Percentiles rank a stretch among this genome's conserved stretches.
Evolutionary conservation across 2,329 filamentous ascomycete species (phyloP).

Genomic region (Clonostachys rosea): DNA sequence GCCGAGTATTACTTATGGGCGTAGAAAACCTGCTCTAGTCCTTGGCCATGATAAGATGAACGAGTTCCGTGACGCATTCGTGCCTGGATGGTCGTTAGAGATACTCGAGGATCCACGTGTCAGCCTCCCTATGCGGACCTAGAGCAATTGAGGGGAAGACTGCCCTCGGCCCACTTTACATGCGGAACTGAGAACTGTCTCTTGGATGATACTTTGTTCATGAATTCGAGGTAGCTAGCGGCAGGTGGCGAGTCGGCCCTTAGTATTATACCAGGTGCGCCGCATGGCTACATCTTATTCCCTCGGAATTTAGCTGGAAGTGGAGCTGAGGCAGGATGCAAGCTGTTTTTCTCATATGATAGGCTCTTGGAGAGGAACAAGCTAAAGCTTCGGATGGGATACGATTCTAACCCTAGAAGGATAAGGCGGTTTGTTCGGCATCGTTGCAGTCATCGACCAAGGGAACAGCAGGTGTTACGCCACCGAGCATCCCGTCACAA

Average conservation of each 20-base stretch:
- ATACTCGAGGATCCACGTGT: neutral
- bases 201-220: slow-evolving; percentile 8
- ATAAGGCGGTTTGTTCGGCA: too few relatives aligned
- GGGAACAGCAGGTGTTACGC: too few relatives aligned
- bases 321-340: neutral
- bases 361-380: too few relatives aligned
- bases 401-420: too few relatives aligned
- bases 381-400: too few relatives aligned
- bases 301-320: neutral
- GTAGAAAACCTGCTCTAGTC: neutral
- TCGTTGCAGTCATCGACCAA: too few relatives aligned
- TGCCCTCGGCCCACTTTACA: slow-evolving; percentile 7
- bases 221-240: slow-evolving; percentile 7
- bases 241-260: slow-evolving; percentile 5
- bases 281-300: slow-evolving; percentile 4
- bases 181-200: slow-evolving; percentile 7
- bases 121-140: slow-evolving; percentile 3
- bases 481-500: too few relatives aligned
- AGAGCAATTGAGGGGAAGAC: neutral
- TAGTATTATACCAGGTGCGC: slow-evolving; percentile 5
- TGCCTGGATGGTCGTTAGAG: slow-evolving; percentile 21
- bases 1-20: neutral
- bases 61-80: neutral
- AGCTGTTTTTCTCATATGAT: too few relatives aligned
- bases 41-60: neutral